These are phyloP conservation scores for Suillus decipiens DNA, from an alignment of 768 basidiomycete genomes.

Conservation along the genomic window DNA sequence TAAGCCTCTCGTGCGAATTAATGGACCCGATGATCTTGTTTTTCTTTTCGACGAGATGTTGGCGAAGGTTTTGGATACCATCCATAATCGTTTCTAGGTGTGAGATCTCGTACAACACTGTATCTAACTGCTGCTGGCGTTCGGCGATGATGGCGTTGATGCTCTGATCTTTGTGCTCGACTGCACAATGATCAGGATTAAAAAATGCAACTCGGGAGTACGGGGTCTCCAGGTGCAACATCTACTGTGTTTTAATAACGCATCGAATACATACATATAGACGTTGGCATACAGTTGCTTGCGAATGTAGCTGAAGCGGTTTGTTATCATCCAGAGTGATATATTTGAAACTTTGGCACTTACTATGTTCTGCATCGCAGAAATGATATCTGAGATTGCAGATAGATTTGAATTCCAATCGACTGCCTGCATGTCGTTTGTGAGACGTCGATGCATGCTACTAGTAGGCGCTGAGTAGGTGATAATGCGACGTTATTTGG, in stretches of 20 bases:
- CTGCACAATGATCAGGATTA: too few relatives aligned
- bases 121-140: slow-evolving; percentile 18
- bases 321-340: too few relatives aligned
- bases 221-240: too few relatives aligned
- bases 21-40: slow-evolving; percentile 21
- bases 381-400: not conserved
- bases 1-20: slow-evolving; percentile 22
- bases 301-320: too few relatives aligned
- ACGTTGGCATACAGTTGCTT: too few relatives aligned
- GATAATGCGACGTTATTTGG: not conserved
- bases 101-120: slow-evolving; percentile 17
- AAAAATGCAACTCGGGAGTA: too few relatives aligned
- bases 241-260: too few relatives aligned
- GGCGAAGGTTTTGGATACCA: slow-evolving; percentile 12
- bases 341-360: not conserved
- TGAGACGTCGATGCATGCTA: too few relatives aligned
- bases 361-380: not conserved
- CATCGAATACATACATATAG: too few relatives aligned
- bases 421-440: too few relatives aligned
- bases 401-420: not conserved
- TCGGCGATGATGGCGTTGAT: slow-evolving; percentile 21
- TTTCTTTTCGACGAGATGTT: slow-evolving; percentile 18
- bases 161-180: slow-evolving; percentile 12
- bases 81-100: slow-evolving; percentile 17
- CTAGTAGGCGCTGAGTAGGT: too few relatives aligned